Evolutionary conservation across 441 rosid genomes (phyloP).

Genomic region (Croton laevigatus): DNA sequence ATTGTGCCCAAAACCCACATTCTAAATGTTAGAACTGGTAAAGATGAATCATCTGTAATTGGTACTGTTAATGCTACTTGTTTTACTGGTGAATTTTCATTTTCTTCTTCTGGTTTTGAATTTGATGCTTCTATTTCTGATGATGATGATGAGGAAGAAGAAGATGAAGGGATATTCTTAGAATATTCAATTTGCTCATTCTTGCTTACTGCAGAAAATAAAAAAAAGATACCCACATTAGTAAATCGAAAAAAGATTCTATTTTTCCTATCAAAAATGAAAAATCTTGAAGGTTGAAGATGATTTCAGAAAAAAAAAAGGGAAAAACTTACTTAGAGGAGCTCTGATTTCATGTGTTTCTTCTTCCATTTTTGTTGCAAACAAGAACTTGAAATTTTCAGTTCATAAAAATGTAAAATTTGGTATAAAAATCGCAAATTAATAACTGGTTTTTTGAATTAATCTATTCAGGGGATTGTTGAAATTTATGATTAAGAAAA

Average conservation of each 20-base stretch:
- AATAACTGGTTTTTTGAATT: neutral
- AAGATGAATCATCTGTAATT: slow-evolving; percentile 68
- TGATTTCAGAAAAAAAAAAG: neutral
- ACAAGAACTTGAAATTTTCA: neutral
- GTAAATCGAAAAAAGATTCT: neutral
- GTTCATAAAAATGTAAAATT: neutral
- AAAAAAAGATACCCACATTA: neutral
- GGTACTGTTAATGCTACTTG: slow-evolving; percentile 91
- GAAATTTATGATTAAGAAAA: neutral
- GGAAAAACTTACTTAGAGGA: slow-evolving; percentile 36
- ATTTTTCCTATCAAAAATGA: no score
- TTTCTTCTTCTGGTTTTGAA: slow-evolving; percentile 23
- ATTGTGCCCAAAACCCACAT: slow-evolving; percentile 88
- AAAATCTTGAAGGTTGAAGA: no score
- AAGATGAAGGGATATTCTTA: slow-evolving; percentile 24
- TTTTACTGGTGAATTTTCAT: slow-evolving; percentile 71
- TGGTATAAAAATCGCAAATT: neutral
- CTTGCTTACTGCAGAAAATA: slow-evolving; percentile 28
- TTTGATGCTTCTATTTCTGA: no score
- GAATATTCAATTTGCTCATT: slow-evolving; percentile 21
- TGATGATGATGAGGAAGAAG: slow-evolving; percentile 30
- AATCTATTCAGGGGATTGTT: neutral
- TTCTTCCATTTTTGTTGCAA: slow-evolving; percentile 24
- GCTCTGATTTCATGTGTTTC: slow-evolving; percentile 26
- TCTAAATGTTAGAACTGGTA: slow-evolving; percentile 79